phyloP scores from a whole-genome alignment of 352 stramenopile genomes.

The Phytopythium cucurbitacearum region DNA sequence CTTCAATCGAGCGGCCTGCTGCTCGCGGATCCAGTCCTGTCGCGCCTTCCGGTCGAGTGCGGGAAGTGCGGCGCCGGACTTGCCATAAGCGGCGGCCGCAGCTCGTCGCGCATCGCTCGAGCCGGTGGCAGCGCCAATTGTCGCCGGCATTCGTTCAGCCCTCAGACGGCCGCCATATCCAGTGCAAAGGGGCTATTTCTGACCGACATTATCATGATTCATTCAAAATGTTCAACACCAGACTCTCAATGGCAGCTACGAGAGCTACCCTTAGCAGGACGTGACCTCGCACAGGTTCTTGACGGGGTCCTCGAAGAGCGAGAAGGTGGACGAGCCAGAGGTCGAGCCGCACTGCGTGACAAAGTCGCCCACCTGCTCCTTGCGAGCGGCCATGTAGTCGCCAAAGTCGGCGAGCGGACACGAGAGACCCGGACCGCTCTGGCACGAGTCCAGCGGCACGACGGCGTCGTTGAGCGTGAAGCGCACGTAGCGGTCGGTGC shows the following conservation, averaged over 20 bases:
- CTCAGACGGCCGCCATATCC: too few relatives aligned
- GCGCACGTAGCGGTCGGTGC: conserved; percentile 32
- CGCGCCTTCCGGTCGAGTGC: conserved; percentile 18
- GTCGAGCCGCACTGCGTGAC: conserved; percentile 30
- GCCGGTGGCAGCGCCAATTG: too few relatives aligned
- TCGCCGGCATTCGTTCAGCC: too few relatives aligned
- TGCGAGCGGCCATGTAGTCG: conserved; percentile 29
- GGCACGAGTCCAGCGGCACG: conserved; percentile 34
- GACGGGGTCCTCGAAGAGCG: conserved; percentile 42
- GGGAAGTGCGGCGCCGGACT: conserved; percentile 3
- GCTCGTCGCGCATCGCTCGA: too few relatives aligned
- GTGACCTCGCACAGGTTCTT: conserved; percentile 30
- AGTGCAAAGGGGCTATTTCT: too few relatives aligned
- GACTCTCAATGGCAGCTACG: neutral
- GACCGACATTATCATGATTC: too few relatives aligned
- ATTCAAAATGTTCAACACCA: neutral
- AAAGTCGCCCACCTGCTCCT: conserved; percentile 40
- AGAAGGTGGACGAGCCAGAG: conserved; percentile 28
- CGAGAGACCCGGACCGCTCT: conserved; percentile 41
- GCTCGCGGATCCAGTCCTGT: conserved; percentile 41
- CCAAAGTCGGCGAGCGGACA: conserved; percentile 37
- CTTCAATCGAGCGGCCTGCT: conserved; percentile 37
- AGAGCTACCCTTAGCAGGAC: conserved; percentile 7
- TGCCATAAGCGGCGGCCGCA: neutral
- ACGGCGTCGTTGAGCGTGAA: conserved; percentile 48